Conservation (phyloP, 2,329 filamentous ascomycete genomes). For the Septoria petroselini region DNA sequence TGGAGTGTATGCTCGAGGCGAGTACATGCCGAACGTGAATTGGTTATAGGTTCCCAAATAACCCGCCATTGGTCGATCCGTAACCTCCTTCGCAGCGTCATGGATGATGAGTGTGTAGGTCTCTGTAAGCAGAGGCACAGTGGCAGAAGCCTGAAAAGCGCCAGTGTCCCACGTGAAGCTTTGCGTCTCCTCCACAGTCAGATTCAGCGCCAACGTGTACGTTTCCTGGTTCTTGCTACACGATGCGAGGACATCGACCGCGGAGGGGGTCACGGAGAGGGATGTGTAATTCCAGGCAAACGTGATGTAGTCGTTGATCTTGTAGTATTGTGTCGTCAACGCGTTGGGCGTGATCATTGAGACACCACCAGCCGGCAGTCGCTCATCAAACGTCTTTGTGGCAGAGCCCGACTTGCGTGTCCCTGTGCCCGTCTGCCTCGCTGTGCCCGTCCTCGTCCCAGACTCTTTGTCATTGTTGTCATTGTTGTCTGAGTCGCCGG, state of each 20-base stretch:
- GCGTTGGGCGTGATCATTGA: slow-evolving; percentile 59
- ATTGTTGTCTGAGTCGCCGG: slow-evolving; percentile 16
- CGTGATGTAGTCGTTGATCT: slow-evolving; percentile 60
- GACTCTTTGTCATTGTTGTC: slow-evolving; percentile 19
- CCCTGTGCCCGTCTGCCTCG: slow-evolving; percentile 24
- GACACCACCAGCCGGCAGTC: slow-evolving; percentile 57
- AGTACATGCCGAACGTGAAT: slow-evolving; percentile 63
- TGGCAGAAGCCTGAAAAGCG: slow-evolving; percentile 49
- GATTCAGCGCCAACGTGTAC: slow-evolving; percentile 62
- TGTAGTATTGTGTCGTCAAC: slow-evolving; percentile 57
- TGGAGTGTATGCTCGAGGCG: slow-evolving; percentile 51
- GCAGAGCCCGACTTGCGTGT: slow-evolving; percentile 25
- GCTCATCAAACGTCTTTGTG: slow-evolving; percentile 50
- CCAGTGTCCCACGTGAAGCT: slow-evolving; percentile 60
- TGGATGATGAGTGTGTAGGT: slow-evolving; percentile 64
- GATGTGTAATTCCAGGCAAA: slow-evolving; percentile 70
- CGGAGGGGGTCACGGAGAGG: slow-evolving; percentile 55
- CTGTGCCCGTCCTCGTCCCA: slow-evolving; percentile 23
- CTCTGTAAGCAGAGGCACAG: slow-evolving; percentile 54
- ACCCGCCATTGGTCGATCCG: slow-evolving; percentile 53
- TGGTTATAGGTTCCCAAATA: slow-evolving; percentile 53
- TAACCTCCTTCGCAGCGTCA: slow-evolving; percentile 54
- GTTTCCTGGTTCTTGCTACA: slow-evolving; percentile 58
- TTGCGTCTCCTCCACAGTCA: slow-evolving; percentile 48
- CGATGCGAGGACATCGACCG: slow-evolving; percentile 60